Percentiles rank a stretch among this genome's conserved stretches.
Conservation (phyloP, 768 basidiomycete species). For the Boletus eberwhitei region DNA sequence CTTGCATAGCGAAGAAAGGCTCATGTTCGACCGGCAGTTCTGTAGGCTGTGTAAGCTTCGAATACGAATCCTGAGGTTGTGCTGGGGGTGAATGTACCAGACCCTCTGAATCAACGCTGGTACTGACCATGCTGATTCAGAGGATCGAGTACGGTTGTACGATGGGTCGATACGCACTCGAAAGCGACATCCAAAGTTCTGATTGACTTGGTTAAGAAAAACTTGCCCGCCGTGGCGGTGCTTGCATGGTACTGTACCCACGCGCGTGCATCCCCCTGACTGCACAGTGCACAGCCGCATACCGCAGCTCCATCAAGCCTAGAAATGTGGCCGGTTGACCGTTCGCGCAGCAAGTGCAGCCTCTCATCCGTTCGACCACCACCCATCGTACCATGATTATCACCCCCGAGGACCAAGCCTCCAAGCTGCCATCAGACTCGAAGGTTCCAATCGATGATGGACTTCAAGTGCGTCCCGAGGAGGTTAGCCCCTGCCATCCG, state of each 20-base stretch:
- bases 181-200: background rate
- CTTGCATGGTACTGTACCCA: background rate
- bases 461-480: background rate
- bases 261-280: too few relatives aligned
- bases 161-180: background rate
- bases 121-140: background rate
- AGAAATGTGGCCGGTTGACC: too few relatives aligned
- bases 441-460: background rate
- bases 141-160: background rate
- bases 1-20: background rate
- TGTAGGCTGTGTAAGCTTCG: background rate
- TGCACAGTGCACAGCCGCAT: background rate
- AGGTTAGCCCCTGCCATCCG: background rate
- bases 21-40: background rate
- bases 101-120: background rate
- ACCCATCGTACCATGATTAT: conserved; percentile 2
- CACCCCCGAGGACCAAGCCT: background rate
- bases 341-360: background rate
- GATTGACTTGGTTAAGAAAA: background rate
- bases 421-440: background rate
- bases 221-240: background rate
- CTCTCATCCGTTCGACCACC: background rate
- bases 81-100: too few relatives aligned
- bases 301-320: background rate
- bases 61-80: too few relatives aligned